phyloP scores from a whole-genome alignment of 257 asterid species.

The Paraleonurus japonicus region DNA sequence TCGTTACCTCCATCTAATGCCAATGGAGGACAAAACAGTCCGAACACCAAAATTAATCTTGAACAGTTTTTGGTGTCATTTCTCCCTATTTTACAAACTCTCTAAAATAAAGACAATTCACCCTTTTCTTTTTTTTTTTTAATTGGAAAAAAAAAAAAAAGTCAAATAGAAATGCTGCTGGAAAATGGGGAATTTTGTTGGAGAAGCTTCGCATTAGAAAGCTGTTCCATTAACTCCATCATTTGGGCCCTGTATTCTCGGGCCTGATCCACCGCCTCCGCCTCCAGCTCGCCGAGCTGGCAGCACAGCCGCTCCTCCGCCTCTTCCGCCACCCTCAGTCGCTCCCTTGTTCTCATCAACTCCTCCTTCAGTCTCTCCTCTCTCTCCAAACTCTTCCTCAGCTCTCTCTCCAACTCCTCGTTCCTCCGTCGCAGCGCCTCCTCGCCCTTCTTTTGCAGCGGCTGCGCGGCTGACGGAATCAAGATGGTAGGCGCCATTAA shows the following conservation, averaged over 20 bases:
- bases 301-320: slow-evolving; percentile 85
- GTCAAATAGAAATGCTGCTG: slow-evolving; percentile 26
- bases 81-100: neutral
- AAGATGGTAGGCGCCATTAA: slow-evolving; percentile 48
- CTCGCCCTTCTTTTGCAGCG: slow-evolving; percentile 20
- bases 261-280: slow-evolving; percentile 71
- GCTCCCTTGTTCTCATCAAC: slow-evolving; percentile 32
- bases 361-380: slow-evolving; percentile 62
- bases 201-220: slow-evolving; percentile 39
- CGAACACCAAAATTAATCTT: neutral
- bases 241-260: slow-evolving; percentile 46
- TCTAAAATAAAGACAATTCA: too few relatives aligned
- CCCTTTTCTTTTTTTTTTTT: too few relatives aligned
- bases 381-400: slow-evolving; percentile 53
- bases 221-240: slow-evolving; percentile 49
- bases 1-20: neutral
- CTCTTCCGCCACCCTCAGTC: slow-evolving; percentile 78
- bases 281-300: slow-evolving; percentile 86
- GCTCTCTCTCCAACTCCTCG: slow-evolving; percentile 68
- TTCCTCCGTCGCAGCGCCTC: slow-evolving; percentile 56
- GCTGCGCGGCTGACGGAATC: slow-evolving; percentile 17
- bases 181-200: slow-evolving; percentile 25
- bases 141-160: neutral
- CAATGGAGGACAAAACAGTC: neutral
- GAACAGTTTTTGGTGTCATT: neutral